Percentiles rank a stretch among this genome's conserved stretches.
phyloP scores from a whole-genome alignment of 2,329 filamentous ascomycete genomes.

The Fusarium newnesense region DNA sequence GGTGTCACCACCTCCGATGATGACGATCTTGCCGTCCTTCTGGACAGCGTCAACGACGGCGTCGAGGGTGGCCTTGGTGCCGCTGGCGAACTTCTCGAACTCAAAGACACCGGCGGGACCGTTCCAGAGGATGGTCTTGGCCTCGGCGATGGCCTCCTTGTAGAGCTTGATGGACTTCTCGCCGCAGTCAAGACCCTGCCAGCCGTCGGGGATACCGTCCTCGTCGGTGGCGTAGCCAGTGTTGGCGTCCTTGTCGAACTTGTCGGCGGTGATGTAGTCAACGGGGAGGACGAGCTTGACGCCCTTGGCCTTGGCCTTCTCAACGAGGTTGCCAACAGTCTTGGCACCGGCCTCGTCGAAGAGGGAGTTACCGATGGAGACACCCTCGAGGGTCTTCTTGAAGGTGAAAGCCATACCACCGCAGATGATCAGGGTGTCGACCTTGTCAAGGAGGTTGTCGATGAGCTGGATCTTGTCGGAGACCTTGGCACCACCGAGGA shows the following conservation, averaged over 20 bases:
- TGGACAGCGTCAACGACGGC: conserved; percentile 84
- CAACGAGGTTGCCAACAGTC: conserved; percentile 86
- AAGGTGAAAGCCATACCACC: conserved; percentile 99
- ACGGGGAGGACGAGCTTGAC: conserved; percentile 95
- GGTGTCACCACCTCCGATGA: conserved; percentile 98
- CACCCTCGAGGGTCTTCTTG: conserved; percentile 96
- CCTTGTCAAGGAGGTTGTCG: conserved; percentile 98
- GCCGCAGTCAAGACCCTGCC: conserved; percentile 97
- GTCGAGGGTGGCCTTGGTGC: conserved; percentile 92
- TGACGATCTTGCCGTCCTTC: conserved; percentile 87
- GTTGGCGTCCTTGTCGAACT: conserved; percentile 87
- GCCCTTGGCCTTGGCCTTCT: conserved; percentile 96
- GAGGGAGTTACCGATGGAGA: conserved; percentile 89
- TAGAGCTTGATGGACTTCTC: conserved; percentile 88
- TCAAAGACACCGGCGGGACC: conserved; percentile 97
- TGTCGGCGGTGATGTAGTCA: conserved; percentile 96
- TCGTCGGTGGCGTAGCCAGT: conserved; percentile 84
- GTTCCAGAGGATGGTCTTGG: conserved; percentile 99
- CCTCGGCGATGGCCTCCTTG: conserved; percentile 85
- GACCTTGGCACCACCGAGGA: conserved; percentile 97
- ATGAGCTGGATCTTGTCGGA: conserved; percentile 99
- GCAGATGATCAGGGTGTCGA: conserved; percentile 95
- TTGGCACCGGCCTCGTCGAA: conserved; percentile 95
- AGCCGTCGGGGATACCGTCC: conserved; percentile 93
- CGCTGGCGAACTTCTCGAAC: conserved; percentile 91